Evolutionary conservation across 2,329 filamentous ascomycete species (phyloP).

Genomic region (Diaporthe vexans): DNA sequence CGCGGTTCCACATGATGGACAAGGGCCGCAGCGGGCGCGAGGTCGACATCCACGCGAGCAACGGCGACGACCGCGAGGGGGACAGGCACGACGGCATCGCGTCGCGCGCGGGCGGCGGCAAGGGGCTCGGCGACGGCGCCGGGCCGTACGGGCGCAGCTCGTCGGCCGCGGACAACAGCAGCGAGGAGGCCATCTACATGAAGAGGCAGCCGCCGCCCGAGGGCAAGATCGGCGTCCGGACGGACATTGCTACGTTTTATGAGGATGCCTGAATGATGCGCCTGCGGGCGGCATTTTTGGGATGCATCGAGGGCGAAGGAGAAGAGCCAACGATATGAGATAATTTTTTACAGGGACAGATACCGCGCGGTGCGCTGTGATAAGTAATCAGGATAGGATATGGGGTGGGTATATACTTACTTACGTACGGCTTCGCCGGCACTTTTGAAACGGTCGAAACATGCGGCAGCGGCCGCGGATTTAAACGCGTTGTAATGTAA

Average conservation of each 20-base stretch:
- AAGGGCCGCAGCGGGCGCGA: conserved; percentile 26
- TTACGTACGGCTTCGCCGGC: background rate
- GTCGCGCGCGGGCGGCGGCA: background rate
- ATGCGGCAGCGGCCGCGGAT: background rate
- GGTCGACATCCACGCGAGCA: conserved; percentile 24
- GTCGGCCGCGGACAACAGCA: conserved; percentile 11
- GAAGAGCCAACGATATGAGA: background rate
- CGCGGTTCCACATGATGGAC: conserved; percentile 41
- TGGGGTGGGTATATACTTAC: too few species aligned
- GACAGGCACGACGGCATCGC: background rate
- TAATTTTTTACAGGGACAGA: background rate
- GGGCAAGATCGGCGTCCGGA: conserved; percentile 35
- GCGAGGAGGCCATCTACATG: conserved; percentile 30
- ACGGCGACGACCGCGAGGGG: background rate
- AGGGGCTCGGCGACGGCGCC: too few species aligned
- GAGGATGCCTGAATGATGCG: conserved; percentile 18
- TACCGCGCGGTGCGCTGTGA: conserved; percentile 1
- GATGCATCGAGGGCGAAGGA: background rate
- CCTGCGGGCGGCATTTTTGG: too few species aligned
- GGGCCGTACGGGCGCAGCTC: too few species aligned
- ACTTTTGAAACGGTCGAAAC: background rate
- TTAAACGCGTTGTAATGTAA: background rate
- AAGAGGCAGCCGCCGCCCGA: conserved; percentile 19
- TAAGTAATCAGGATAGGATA: background rate
- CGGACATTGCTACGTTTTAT: conserved; percentile 30